Conservation (phyloP, 345 rosid species). For the Eucalyptus sp. region DNA sequence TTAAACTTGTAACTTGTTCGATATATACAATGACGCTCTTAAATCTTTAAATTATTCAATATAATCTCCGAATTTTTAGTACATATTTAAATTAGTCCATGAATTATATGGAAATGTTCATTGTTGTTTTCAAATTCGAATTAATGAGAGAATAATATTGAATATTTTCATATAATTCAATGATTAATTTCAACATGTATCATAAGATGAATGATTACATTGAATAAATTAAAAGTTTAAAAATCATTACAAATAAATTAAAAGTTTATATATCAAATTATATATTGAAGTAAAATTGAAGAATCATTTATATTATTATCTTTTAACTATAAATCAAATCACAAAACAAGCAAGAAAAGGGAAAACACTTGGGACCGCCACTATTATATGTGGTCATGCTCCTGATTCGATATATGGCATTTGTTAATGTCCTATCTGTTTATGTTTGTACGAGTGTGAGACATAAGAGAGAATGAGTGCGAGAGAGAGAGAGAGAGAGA, state of each 20-base stretch:
- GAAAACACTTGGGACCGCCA: background rate
- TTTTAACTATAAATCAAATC: background rate
- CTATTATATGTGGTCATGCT: background rate
- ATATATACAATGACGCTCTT: accelerated
- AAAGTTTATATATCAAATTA: too few relatives aligned
- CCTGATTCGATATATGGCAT: background rate
- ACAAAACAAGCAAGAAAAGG: background rate
- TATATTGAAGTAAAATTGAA: too few relatives aligned
- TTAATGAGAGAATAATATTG: too few relatives aligned
- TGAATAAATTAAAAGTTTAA: too few relatives aligned
- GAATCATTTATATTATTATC: background rate
- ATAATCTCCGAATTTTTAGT: accelerated
- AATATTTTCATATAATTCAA: too few relatives aligned
- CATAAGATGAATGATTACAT: background rate
- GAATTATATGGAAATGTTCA: accelerated
- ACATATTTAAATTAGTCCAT: too few relatives aligned
- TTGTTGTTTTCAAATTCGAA: accelerated
- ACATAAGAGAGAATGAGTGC: background rate
- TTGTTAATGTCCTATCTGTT: background rate
- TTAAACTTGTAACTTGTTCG: accelerated
- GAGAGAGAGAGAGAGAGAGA: background rate
- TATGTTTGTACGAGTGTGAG: background rate
- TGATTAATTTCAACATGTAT: too few relatives aligned
- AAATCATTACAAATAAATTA: too few relatives aligned
- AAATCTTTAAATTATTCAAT: too few relatives aligned